Base-by-base conservation (phyloP, 2,329 filamentous ascomycete species). In the Diaporthe sp. region DNA sequence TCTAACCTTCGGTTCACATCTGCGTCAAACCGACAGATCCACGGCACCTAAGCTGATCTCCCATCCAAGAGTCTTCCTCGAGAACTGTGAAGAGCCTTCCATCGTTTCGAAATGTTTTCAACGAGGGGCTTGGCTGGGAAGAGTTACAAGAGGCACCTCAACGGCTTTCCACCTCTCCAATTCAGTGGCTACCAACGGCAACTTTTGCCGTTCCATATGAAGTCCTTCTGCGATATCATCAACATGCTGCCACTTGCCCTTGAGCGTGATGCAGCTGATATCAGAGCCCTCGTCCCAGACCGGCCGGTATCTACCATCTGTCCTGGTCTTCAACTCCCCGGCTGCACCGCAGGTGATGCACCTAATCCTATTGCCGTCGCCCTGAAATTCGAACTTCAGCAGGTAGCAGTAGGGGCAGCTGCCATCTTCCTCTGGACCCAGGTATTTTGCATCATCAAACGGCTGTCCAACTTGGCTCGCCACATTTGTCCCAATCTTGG, bases 221-320 rank as follows among this genome's bases (percentile, higher is more conserved):
- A 67, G 44, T 17, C 63, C 44, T 17, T 51, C 63, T 13, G 31
- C 44, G 7, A 67, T 67, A 34, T 67, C 44, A 37, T 67, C 63
- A 25, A 67, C 28, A n/a, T 67, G 63, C 7, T 67, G 63, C 63
- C 63, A 67, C 20, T 67, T 67, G 3, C 63, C 63, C 31, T 37
- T 67, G 8, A 67, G 63, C 3, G 63, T 67, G 20, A 51, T 37
- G 44, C 63, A 67, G 44, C 63, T 67, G 2, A 67, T 20, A 37
- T 37, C 63, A n/a, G 28, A 67, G 44, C 39, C 63, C 12, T 51
- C 44, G 22, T 51, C 63, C 63, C 63, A 67, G 5, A 67, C 10
- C 12, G 63, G 63, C 12, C 63, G 63, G 12, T 39, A 9, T 8
- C 20, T 51, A 15, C 28, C 44, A 15, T 67, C 44, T 51, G 63